phyloP scores from a whole-genome alignment of 495 filamentous ascomycete genomes.

The Podospora sp. region DNA sequence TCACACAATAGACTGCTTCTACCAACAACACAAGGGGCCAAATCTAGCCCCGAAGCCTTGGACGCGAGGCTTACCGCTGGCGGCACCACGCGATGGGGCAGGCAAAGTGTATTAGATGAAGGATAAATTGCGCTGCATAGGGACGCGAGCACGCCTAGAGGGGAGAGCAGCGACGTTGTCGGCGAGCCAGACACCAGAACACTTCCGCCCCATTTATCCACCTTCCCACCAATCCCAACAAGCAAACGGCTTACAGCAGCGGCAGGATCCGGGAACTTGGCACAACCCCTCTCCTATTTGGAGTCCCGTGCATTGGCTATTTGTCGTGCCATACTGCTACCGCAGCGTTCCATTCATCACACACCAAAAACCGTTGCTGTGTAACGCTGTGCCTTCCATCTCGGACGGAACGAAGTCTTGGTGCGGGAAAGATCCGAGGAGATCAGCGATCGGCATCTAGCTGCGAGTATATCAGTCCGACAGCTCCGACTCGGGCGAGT shows the following conservation, averaged over 20 bases:
- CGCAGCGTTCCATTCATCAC: neutral
- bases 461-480: too few relatives aligned
- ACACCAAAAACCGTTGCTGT: neutral
- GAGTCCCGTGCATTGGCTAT: neutral
- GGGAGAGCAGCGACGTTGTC: neutral
- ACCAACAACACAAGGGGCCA: neutral
- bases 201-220: neutral
- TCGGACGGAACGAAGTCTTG: neutral
- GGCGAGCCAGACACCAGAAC: neutral
- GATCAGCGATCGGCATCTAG: neutral
- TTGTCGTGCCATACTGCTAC: neutral
- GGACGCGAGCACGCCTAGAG: neutral
- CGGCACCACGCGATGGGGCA: neutral
- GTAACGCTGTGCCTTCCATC: neutral
- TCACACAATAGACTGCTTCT: neutral
- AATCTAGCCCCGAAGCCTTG: neutral
- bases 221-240: neutral
- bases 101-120: constrained; percentile 5
- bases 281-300: neutral
- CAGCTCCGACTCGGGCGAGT: too few relatives aligned
- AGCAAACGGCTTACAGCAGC: neutral
- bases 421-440: neutral
- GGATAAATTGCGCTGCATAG: neutral
- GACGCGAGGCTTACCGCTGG: neutral
- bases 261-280: neutral